These are phyloP conservation scores for Phialophora verrucosa DNA, from an alignment of 2,329 filamentous ascomycete genomes.

Conservation along the genomic window DNA sequence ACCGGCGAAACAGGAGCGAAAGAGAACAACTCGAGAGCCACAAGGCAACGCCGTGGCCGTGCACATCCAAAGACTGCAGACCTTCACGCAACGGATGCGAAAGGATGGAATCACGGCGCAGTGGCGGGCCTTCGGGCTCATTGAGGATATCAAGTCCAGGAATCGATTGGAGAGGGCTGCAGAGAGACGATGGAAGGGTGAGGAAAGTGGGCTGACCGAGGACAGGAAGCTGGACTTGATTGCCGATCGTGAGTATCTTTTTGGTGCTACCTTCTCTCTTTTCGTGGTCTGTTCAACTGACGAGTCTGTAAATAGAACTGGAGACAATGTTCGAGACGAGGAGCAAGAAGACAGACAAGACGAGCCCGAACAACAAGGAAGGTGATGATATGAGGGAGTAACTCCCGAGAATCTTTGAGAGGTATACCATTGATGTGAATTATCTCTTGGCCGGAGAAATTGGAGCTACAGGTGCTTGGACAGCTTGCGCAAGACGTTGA, in stretches of 20 bases:
- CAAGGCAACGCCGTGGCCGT: neutral
- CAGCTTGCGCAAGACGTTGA: neutral
- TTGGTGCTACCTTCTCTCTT: neutral
- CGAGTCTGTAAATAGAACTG: neutral
- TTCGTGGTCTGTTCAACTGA: neutral
- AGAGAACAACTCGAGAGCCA: neutral
- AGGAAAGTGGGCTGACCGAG: slow-evolving; percentile 7
- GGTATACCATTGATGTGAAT: neutral
- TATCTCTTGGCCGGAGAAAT: neutral
- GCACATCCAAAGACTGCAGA: neutral
- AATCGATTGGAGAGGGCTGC: slow-evolving; percentile 2
- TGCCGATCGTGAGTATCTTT: neutral
- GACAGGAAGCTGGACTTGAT: slow-evolving; percentile 23
- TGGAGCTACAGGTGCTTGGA: neutral
- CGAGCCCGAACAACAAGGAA: neutral
- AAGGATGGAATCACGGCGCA: neutral
- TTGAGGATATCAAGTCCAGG: neutral
- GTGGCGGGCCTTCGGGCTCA: neutral
- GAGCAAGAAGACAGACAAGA: neutral
- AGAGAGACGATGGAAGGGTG: slow-evolving; percentile 9
- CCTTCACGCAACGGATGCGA: neutral
- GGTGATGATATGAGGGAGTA: neutral
- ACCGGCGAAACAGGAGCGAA: neutral
- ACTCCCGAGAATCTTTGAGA: neutral
- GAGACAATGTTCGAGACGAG: neutral